These are phyloP conservation scores for Torulaspora delbrueckii DNA, from an alignment of 805 yeast species.

Conservation along the genomic window DNA sequence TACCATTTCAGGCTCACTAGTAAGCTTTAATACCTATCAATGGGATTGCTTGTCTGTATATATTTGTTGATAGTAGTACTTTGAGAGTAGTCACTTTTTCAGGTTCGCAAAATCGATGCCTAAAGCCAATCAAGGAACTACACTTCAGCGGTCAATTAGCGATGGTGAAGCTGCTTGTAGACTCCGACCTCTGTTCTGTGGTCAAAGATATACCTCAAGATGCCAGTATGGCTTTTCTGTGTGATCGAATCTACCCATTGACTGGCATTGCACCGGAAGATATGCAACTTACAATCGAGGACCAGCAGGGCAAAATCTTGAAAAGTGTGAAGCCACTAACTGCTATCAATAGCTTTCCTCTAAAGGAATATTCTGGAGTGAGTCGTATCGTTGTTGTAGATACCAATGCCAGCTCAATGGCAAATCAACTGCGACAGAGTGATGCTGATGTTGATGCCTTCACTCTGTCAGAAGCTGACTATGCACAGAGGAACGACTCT, in stretches of 20 bases:
- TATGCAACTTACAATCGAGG: conserved; percentile 22
- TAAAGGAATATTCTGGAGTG: not conserved
- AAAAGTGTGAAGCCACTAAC: not conserved
- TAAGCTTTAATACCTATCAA: not conserved
- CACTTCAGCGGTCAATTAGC: not conserved
- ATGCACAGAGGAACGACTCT: conserved; percentile 54
- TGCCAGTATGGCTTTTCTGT: conserved; percentile 18
- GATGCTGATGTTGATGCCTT: conserved; percentile 17
- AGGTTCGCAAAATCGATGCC: not conserved
- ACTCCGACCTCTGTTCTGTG: conserved; percentile 24
- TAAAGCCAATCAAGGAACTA: not conserved
- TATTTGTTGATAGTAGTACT: not conserved
- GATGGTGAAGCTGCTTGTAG: conserved; percentile 10
- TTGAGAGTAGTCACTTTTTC: conserved; percentile 1
- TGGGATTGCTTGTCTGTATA: not conserved
- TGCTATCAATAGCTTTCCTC: not conserved
- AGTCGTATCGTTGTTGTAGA: conserved; percentile 47
- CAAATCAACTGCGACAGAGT: conserved; percentile 36
- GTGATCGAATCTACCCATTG: conserved; percentile 21
- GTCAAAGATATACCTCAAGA: conserved; percentile 16
- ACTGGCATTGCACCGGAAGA: conserved; percentile 30
- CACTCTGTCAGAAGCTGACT: conserved; percentile 28
- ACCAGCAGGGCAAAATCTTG: conserved; percentile 4
- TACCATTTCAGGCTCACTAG: not conserved
- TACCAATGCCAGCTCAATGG: conserved; percentile 47